Conservation (phyloP, 345 rosid species). For the Eucalyptus sp. region DNA sequence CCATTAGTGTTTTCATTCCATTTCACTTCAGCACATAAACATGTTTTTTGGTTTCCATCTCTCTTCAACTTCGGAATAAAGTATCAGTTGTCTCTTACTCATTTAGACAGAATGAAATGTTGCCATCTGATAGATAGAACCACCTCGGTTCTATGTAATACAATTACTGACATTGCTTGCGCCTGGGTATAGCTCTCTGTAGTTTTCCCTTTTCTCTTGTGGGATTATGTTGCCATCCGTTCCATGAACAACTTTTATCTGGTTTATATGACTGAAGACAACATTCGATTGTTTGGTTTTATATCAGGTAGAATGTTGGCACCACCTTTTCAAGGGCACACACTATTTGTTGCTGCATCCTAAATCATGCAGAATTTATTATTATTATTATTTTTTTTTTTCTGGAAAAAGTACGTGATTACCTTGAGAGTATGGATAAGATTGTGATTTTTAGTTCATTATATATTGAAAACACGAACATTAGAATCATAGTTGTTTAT, state of each 20-base stretch:
- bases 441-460: background rate
- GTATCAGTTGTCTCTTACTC: background rate
- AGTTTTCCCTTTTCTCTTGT: background rate
- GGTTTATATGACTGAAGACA: background rate
- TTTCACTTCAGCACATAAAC: background rate
- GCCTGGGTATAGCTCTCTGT: background rate
- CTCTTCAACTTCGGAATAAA: background rate
- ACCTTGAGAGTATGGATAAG: background rate
- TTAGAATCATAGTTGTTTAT: background rate
- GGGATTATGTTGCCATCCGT: background rate
- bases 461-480: background rate
- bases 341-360: background rate
- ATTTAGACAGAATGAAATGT: background rate
- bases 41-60: background rate
- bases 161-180: background rate
- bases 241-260: background rate
- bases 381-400: background rate
- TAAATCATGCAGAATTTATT: background rate
- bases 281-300: background rate
- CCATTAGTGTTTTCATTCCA: background rate
- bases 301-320: background rate
- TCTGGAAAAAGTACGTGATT: background rate
- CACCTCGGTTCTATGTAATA: background rate
- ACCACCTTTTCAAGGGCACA: background rate
- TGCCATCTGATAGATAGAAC: background rate